phyloP scores from a whole-genome alignment of 805 yeast genomes.

The Millerago galiae region DNA sequence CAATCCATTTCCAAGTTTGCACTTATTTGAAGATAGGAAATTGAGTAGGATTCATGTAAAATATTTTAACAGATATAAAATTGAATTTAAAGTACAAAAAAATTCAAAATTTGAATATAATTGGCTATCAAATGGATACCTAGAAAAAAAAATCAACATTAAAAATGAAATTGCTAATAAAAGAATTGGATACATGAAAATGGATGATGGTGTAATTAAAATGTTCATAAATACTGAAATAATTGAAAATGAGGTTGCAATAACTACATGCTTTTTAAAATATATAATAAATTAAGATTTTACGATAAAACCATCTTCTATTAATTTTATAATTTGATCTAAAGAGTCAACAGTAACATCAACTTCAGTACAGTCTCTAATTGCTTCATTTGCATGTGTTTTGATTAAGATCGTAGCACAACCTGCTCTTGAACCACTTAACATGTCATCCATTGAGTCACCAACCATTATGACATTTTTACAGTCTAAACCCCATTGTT shows the following conservation, averaged over 20 bases:
- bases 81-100: constrained; percentile 4
- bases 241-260: constrained; percentile 11
- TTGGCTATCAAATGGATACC: constrained; percentile 18
- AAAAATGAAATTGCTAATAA: constrained; percentile 8
- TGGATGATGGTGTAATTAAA: constrained; percentile 2
- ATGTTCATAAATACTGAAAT: constrained; percentile 9
- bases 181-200: constrained; percentile 11
- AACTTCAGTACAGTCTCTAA: constrained; percentile 30
- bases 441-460: constrained; percentile 66
- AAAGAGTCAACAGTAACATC: constrained; percentile 23
- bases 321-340: constrained; percentile 29
- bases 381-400: constrained; percentile 42
- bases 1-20: constrained; percentile 6
- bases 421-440: constrained; percentile 59
- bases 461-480: constrained; percentile 60
- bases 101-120: constrained; percentile 8
- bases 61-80: constrained; percentile 2
- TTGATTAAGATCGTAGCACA: constrained; percentile 47
- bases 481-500: constrained; percentile 40
- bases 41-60: constrained; percentile 5
- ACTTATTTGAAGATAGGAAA: constrained; percentile 1
- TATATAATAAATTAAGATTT: constrained; percentile 5
- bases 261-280: constrained; percentile 13
- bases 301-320: constrained; percentile 30
- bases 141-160: constrained; percentile 10